Percentiles rank a stretch among this genome's conserved stretches.
Conservation (phyloP, 2,329 filamentous ascomycete species). For the Paracoccidioides brasiliensis region DNA sequence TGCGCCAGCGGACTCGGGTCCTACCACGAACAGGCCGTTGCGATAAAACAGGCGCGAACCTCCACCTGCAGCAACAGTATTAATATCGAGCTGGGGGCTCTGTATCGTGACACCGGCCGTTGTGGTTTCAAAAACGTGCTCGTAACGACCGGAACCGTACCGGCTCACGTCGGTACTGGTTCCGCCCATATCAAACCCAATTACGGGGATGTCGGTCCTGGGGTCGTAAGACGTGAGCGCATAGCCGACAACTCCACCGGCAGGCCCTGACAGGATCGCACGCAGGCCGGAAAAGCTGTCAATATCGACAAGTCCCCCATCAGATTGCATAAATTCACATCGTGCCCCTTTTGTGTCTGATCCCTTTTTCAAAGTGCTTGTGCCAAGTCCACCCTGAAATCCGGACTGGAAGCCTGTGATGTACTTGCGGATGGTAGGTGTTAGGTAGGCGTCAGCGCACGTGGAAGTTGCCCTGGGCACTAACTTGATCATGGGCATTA, state of each 20-base stretch:
- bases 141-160: slow-evolving; percentile 70
- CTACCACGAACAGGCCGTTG: slow-evolving; percentile 79
- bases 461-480: slow-evolving; percentile 63
- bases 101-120: slow-evolving; percentile 83
- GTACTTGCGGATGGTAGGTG: slow-evolving; percentile 66
- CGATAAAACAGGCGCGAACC: slow-evolving; percentile 48
- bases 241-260: slow-evolving; percentile 87
- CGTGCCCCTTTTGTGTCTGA: slow-evolving; percentile 54
- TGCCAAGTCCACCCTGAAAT: slow-evolving; percentile 68
- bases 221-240: slow-evolving; percentile 77
- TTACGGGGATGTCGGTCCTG: slow-evolving; percentile 64
- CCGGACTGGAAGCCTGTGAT: slow-evolving; percentile 64
- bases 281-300: slow-evolving; percentile 62
- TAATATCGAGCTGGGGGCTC: slow-evolving; percentile 79
- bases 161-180: slow-evolving; percentile 82
- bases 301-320: slow-evolving; percentile 48
- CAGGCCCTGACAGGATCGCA: slow-evolving; percentile 77
- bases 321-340: slow-evolving; percentile 91
- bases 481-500: slow-evolving; percentile 83
- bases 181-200: slow-evolving; percentile 89
- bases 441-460: slow-evolving; percentile 68
- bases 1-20: slow-evolving; percentile 76
- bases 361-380: slow-evolving; percentile 56
- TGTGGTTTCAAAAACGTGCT: slow-evolving; percentile 85
- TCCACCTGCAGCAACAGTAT: slow-evolving; percentile 79